These are phyloP conservation scores for Wickerhamiella australiensis DNA, from an alignment of 805 yeast genomes.

Conservation along the genomic window DNA sequence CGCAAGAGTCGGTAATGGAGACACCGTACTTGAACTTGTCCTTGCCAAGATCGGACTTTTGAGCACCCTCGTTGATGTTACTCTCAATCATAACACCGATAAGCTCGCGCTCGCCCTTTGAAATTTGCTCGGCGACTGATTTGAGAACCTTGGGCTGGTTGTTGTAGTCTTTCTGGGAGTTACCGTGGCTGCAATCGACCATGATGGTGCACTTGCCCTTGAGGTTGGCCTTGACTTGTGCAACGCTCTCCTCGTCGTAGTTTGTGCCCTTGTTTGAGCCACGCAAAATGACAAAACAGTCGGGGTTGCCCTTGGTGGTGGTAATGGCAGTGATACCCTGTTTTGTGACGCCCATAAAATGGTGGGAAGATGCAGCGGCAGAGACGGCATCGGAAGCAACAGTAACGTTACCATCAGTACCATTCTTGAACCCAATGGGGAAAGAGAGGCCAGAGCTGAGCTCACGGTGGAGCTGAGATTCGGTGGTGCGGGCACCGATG, in stretches of 20 bases:
- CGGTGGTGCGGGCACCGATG: constrained; percentile 98
- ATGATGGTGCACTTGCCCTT: constrained; percentile 41
- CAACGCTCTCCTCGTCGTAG: constrained; percentile 70
- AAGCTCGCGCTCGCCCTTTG: constrained; percentile 65
- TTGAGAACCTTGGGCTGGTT: constrained; percentile 91
- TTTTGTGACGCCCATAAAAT: constrained; percentile 94
- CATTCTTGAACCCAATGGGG: constrained; percentile 98
- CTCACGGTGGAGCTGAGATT: constrained; percentile 95
- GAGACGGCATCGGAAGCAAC: constrained; percentile 91
- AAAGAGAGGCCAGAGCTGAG: constrained; percentile 95
- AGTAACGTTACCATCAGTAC: constrained; percentile 88
- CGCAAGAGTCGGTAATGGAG: constrained; percentile 95
- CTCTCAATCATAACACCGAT: constrained; percentile 96
- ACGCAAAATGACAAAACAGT: constrained; percentile 87
- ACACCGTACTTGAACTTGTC: constrained; percentile 77
- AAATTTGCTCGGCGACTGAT: constrained; percentile 68
- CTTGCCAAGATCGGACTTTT: constrained; percentile 55
- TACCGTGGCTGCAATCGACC: constrained; percentile 98
- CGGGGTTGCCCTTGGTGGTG: constrained; percentile 87
- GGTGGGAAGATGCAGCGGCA: constrained; percentile 87
- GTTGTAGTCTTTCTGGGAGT: constrained; percentile 83
- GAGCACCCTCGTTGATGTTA: constrained; percentile 83
- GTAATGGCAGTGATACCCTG: constrained; percentile 95
- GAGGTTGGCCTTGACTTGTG: constrained; percentile 58
- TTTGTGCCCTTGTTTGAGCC: constrained; percentile 94